These are phyloP conservation scores for Gastrolobium bilobum DNA, from an alignment of 306 rosid species.

Conservation along the genomic window DNA sequence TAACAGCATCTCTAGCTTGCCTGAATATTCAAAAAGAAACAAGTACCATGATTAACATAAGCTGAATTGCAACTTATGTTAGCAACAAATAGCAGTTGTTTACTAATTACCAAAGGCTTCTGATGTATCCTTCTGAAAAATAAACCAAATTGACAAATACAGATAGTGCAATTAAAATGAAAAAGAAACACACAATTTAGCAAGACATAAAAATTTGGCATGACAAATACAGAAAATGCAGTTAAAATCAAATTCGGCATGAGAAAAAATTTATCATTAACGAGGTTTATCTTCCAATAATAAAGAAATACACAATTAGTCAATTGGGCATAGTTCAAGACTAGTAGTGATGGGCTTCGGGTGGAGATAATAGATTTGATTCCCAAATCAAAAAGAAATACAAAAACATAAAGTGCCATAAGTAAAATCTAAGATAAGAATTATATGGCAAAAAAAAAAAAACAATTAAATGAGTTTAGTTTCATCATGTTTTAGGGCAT, in stretches of 20 bases:
- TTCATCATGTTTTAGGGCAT: conserved; percentile 17
- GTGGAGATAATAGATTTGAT: conserved; percentile 13
- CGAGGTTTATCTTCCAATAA: background rate
- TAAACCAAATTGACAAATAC: conserved; percentile 31
- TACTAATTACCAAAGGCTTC: conserved; percentile 23
- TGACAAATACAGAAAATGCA: conserved; percentile 34
- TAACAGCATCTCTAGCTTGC: conserved; percentile 79
- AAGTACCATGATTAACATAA: conserved; percentile 5
- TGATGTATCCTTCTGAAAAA: conserved; percentile 3
- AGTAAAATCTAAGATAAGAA: background rate
- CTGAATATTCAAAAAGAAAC: conserved; percentile 57
- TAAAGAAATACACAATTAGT: conserved; percentile 18
- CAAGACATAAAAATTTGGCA: background rate
- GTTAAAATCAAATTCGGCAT: conserved; percentile 15
- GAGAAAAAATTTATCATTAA: background rate
- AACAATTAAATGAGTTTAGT: background rate
- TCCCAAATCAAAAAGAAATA: conserved; percentile 12
- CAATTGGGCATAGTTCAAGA: conserved; percentile 6
- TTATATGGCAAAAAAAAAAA: background rate
- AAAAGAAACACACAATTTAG: background rate
- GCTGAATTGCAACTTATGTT: conserved; percentile 29
- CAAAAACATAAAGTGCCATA: background rate
- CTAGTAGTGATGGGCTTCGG: background rate
- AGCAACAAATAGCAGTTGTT: conserved; percentile 25
- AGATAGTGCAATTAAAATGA: background rate